Conservation (phyloP, 257 asterid genomes). For the Lycium barbarum region DNA sequence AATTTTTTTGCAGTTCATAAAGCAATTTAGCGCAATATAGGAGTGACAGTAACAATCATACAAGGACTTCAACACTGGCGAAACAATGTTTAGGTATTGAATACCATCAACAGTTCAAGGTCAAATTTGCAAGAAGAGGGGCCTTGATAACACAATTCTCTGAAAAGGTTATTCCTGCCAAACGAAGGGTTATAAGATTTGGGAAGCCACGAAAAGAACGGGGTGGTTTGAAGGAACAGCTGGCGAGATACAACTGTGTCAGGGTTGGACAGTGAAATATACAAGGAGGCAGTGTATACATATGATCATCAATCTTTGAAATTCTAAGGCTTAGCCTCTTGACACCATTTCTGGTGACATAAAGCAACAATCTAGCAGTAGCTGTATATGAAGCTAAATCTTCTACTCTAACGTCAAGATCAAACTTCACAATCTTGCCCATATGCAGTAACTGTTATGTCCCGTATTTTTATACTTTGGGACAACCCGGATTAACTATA, state of each 20-base stretch:
- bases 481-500: too few species aligned
- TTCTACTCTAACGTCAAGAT: background rate
- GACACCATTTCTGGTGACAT: conserved; percentile 2
- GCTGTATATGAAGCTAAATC: conserved; percentile 14
- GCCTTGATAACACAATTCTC: background rate
- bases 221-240: background rate
- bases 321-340: background rate
- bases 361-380: background rate
- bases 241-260: background rate
- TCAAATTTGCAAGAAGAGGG: conserved; percentile 5
- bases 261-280: background rate
- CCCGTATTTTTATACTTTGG: too few species aligned
- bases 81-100: background rate
- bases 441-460: background rate
- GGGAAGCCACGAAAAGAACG: background rate
- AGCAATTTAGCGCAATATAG: background rate
- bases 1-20: conserved; percentile 12
- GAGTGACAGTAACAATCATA: background rate
- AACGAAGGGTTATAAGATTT: conserved; percentile 7
- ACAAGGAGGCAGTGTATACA: conserved; percentile 17
- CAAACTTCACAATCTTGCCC: conserved; percentile 9
- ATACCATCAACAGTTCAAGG: conserved; percentile 9
- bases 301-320: background rate
- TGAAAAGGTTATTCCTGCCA: background rate
- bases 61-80: conserved; percentile 1